Evolutionary conservation across 495 filamentous ascomycete species (phyloP), one percentile per base, ranked within the genome.

Genomic region (Hypoxylon cercidicola): DNA sequence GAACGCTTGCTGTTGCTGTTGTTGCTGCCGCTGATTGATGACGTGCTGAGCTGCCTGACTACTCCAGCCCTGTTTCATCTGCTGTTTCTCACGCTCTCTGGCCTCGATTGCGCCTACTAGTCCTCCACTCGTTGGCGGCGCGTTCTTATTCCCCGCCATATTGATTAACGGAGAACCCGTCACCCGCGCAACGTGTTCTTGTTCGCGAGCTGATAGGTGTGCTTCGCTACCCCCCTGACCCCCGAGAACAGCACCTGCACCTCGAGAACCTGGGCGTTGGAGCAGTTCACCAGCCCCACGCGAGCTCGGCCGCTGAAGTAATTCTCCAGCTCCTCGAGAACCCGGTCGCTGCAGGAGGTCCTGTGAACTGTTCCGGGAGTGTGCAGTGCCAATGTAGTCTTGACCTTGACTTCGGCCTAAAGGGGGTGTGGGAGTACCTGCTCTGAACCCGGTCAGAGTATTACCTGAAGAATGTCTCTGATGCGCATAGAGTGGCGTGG

Each of bases 121-220:
- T 2, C 90, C 90, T 43, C 72, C 80, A 15, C 83, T 79, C 28
- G 83, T 79, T 35, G 83, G 81, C 15, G 78, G 74, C 0, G 78
- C 73, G 55, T 78, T 79, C 30, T 76, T 79, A 30, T 80, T 84
- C 10, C 85, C 81, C 18, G 86, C 85, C 71, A 95, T 79, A 32
- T 88, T 88, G 66, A 96, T 87, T 62, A 98, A 82, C 2, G 94
- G 89, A 1, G 88, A 89, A 0, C 91, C 91, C 6, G 94, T 97
- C 60, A 91, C 81, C 30, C 92, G 86, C n/a, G 94, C 91, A 25
- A 98, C 88, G 70, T 96, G 90, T 73, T 97, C 92, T 70, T 97
- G 94, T 74, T 98, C 94, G 7, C 91, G 89, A n/a, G 94, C 94
- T 13, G 93, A 94, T 16, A 97, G 84, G 55, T 89, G 85, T 2